These are phyloP conservation scores for Boletus sp. DNA, from an alignment of 1,284 basidiomycete species.

Conservation along the genomic window DNA sequence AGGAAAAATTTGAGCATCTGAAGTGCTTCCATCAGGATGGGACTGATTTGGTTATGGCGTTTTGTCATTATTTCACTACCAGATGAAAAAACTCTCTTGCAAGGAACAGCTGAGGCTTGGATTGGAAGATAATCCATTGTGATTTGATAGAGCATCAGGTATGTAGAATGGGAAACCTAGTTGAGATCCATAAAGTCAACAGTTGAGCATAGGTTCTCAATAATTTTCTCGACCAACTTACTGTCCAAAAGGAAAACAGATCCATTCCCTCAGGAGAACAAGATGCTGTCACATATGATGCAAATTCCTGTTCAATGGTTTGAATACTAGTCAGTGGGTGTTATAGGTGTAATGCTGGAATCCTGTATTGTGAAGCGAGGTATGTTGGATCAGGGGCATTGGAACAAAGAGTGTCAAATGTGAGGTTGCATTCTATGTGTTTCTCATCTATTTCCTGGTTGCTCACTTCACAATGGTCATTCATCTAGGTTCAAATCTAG, in stretches of 20 bases:
- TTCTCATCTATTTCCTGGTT: too few species aligned
- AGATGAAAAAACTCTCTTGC: neutral
- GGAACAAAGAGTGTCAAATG: too few species aligned
- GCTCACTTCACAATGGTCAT: neutral
- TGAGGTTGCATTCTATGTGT: too few species aligned
- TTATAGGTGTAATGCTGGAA: neutral
- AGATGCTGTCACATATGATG: neutral
- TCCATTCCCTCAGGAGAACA: neutral
- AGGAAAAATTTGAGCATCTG: neutral
- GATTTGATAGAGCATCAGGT: neutral
- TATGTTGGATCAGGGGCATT: neutral
- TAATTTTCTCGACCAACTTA: neutral
- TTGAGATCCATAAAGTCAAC: too few species aligned
- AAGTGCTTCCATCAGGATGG: neutral
- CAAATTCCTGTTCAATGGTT: neutral
- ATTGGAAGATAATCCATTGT: neutral
- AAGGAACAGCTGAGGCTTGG: neutral
- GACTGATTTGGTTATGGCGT: neutral
- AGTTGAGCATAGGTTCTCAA: too few species aligned
- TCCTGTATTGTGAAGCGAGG: neutral
- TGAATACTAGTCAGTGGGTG: neutral
- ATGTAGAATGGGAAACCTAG: too few species aligned
- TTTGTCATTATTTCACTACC: neutral
- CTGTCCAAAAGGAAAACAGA: neutral
- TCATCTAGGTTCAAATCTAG: neutral